Base-by-base conservation (phyloP, 108 stramenopile genomes). In the Aurantiochytrium sp. region DNA sequence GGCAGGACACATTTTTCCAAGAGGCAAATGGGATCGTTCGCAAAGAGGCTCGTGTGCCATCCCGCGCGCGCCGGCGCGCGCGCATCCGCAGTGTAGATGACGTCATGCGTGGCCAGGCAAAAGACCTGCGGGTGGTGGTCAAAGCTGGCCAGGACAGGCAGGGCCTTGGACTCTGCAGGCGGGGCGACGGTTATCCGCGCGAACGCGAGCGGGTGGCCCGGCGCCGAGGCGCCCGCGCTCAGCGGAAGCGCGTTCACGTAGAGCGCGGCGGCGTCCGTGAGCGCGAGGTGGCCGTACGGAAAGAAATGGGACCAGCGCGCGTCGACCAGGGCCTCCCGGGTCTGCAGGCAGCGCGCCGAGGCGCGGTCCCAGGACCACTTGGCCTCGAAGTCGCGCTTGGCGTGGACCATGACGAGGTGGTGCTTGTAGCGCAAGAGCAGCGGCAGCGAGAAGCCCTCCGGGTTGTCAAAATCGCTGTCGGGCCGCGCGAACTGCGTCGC, bases 1-100 rank as follows among this genome's bases (percentile, higher is more conserved):
- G 97, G 94, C 4, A 95, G 97, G 93, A 96, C 96, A 88, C 97
- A 99, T 15, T 98, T 97, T 50, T 97, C 97, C 91, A 97, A 97
- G 88, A 98, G 97, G 87, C 98, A 97, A 27, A 96, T 96, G 65
- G 94, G 91, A 88, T 99, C 98, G 17, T 97, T 91, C 87, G 93
- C 88, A 86, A 93, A 93, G 10, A 17, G 8, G 34, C 19, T 19
- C 27, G 59, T 17, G 15, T 17, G 8, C 59, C 59, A 65, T 12
- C 2, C 59, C 10, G 59, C 10, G 10, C 59, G 15, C 19, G 15
- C 19, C 15, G 27, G 27, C 10, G 59, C 4, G 97, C 98, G 52
- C 93, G 91, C 31, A 93, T 89, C 8, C 93, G 95, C 53, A 95
- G 94, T 88, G 97, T 98, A 12, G 97, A 96, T 68, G 96, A 89